A percentile compares a stretch with the other conserved stretches of the same genome.
phyloP scores from a whole-genome alignment of 371 early-diverging fungal species.

The Syncephalastrum contaminatum region DNA sequence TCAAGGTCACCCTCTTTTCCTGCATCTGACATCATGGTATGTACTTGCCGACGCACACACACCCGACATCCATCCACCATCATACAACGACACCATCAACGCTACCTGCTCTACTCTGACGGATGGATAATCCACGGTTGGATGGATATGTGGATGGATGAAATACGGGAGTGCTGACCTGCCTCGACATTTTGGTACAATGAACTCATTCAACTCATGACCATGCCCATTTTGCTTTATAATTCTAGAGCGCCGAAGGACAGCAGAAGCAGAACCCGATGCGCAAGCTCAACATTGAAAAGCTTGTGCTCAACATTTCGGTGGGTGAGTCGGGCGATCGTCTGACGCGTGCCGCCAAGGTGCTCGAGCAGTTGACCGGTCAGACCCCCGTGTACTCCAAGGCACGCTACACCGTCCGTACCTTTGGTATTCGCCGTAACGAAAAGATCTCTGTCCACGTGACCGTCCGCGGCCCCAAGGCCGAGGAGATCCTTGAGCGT shows the following conservation, averaged over 20 bases:
- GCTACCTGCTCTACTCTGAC: background rate
- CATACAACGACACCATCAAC: no score
- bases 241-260: slow-evolving; percentile 63
- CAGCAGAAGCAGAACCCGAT: slow-evolving; percentile 85
- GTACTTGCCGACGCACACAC: no score
- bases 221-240: slow-evolving; percentile 2
- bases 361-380: slow-evolving; percentile 99
- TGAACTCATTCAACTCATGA: slow-evolving; percentile 3
- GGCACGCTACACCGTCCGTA: slow-evolving; percentile 99
- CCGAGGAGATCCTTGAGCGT: slow-evolving; percentile 96
- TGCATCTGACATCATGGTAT: no score
- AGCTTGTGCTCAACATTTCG: slow-evolving; percentile 99
- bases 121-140: slow-evolving; percentile 8
- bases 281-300: slow-evolving; percentile 97
- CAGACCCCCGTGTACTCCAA: slow-evolving; percentile 99
- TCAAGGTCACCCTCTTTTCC: slow-evolving; percentile 14
- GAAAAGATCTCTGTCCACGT: slow-evolving; percentile 99
- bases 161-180: background rate
- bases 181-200: background rate
- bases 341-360: slow-evolving; percentile 99
- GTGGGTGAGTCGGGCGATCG: slow-evolving; percentile 99
- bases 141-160: slow-evolving; percentile 13
- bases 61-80: no score
- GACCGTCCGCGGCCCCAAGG: slow-evolving; percentile 93
- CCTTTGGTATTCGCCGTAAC: slow-evolving; percentile 99